Conservation (phyloP, 192 early-diverging fungal genomes). For the Backusella westeae region DNA sequence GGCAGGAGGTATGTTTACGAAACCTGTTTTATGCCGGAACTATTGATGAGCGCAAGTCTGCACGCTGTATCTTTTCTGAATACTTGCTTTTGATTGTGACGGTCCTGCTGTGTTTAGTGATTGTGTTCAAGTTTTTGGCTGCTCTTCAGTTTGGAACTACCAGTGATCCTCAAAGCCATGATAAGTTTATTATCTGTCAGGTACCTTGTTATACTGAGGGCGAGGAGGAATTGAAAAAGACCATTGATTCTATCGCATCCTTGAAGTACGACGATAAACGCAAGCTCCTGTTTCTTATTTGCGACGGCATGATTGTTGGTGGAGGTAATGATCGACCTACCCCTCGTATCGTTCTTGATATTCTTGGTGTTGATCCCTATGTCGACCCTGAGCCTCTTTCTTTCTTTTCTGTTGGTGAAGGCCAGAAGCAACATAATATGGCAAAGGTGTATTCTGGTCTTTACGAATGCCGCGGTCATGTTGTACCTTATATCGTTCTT, state of each 20-base stretch:
- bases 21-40: slow-evolving; percentile 86
- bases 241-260: slow-evolving; percentile 78
- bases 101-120: slow-evolving; percentile 77
- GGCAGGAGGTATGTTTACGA: slow-evolving; percentile 73
- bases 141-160: slow-evolving; percentile 69
- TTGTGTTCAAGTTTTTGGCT: slow-evolving; percentile 75
- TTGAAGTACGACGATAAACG: slow-evolving; percentile 87
- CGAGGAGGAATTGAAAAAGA: slow-evolving; percentile 77
- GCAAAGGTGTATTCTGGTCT: slow-evolving; percentile 94
- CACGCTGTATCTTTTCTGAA: slow-evolving; percentile 76
- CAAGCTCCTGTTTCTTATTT: slow-evolving; percentile 85
- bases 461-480: slow-evolving; percentile 85
- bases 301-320: slow-evolving; percentile 93
- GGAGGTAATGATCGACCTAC: slow-evolving; percentile 96
- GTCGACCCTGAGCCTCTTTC: slow-evolving; percentile 72
- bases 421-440: slow-evolving; percentile 90
- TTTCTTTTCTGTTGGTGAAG: slow-evolving; percentile 89
- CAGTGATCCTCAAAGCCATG: slow-evolving; percentile 78
- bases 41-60: slow-evolving; percentile 79
- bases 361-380: slow-evolving; percentile 82
- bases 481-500: slow-evolving; percentile 91
- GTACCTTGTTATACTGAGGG: slow-evolving; percentile 96
- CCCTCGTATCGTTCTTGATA: slow-evolving; percentile 90
- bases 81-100: slow-evolving; percentile 84
- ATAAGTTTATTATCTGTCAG: slow-evolving; percentile 94